phyloP scores from a whole-genome alignment of 2,329 filamentous ascomycete species.

The Aspergillus transmontanensis region DNA sequence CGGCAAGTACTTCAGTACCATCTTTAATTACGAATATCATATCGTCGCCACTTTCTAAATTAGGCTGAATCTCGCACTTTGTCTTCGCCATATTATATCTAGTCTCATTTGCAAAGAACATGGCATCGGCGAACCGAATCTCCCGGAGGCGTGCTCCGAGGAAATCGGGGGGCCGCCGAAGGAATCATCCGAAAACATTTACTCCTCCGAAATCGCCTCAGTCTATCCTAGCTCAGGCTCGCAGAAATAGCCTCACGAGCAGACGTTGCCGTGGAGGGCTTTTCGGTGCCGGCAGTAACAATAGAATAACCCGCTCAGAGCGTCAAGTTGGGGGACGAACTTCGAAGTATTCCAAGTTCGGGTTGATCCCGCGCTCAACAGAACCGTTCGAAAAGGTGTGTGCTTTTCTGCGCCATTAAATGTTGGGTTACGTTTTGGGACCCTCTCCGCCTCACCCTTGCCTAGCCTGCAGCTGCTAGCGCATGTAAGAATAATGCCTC shows the following conservation, averaged over 20 bases:
- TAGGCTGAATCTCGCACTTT: background rate
- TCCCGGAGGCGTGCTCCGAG: constrained; percentile 16
- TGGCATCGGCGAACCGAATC: constrained; percentile 18
- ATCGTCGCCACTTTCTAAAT: background rate
- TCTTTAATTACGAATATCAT: background rate
- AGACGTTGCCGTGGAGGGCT: constrained; percentile 5
- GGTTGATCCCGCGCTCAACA: constrained; percentile 22
- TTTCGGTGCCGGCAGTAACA: constrained; percentile 7
- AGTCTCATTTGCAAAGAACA: constrained; percentile 4
- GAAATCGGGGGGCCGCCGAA: constrained; percentile 11
- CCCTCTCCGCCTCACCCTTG: background rate
- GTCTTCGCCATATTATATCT: background rate
- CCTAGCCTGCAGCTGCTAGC: constrained; percentile 10
- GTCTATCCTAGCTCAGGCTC: constrained; percentile 17
- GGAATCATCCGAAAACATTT: constrained; percentile 12
- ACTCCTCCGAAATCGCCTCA: constrained; percentile 17
- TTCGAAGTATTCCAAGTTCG: constrained; percentile 19
- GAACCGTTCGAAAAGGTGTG: constrained; percentile 33
- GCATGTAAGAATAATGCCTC: background rate
- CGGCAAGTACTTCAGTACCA: background rate
- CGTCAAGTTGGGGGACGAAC: constrained; percentile 2
- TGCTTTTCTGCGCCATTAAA: background rate
- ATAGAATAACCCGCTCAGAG: constrained; percentile 2
- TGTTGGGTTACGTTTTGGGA: background rate
- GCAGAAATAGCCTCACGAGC: constrained; percentile 14